Percentiles rank a stretch among this genome's conserved stretches.
Evolutionary conservation across 176 grass and related monocot genomes (phyloP).

Genomic region (Rhynchospora pubera): DNA sequence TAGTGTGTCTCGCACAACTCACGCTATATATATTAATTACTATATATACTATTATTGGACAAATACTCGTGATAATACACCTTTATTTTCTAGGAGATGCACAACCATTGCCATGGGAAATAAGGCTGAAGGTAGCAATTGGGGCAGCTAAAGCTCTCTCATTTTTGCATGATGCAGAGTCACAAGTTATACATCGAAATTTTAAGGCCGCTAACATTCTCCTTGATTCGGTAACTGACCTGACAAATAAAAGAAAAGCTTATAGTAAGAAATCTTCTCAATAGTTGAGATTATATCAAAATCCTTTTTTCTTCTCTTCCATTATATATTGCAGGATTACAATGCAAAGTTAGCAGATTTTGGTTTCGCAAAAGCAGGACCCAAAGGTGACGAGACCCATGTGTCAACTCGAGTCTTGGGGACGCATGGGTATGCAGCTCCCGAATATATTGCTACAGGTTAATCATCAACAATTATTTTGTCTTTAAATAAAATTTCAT

Average conservation of each 20-base stretch:
- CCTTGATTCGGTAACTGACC: constrained; percentile 65
- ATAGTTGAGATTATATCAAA: neutral
- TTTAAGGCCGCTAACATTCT: constrained; percentile 98
- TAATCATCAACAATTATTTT: neutral
- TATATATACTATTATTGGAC: neutral
- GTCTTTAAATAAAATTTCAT: too few relatives aligned
- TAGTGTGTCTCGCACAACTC: constrained; percentile 36
- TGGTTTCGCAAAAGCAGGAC: constrained; percentile 94
- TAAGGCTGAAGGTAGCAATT: constrained; percentile 86
- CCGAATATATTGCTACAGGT: constrained; percentile 99
- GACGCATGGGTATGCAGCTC: constrained; percentile 94
- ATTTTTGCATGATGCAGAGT: constrained; percentile 85
- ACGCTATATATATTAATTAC: neutral
- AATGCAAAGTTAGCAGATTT: constrained; percentile 95
- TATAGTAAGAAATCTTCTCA: neutral
- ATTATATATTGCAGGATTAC: constrained; percentile 58
- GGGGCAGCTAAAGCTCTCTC: constrained; percentile 88
- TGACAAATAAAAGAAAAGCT: neutral
- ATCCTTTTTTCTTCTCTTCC: neutral
- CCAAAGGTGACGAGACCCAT: constrained; percentile 89
- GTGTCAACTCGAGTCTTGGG: constrained; percentile 99
- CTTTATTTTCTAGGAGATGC: constrained; percentile 43
- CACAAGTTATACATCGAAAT: constrained; percentile 94
- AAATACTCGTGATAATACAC: neutral
- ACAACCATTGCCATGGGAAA: constrained; percentile 76